Evolutionary conservation across 345 rosid species (phyloP).

Genomic region (Conringia planisiliqua): DNA sequence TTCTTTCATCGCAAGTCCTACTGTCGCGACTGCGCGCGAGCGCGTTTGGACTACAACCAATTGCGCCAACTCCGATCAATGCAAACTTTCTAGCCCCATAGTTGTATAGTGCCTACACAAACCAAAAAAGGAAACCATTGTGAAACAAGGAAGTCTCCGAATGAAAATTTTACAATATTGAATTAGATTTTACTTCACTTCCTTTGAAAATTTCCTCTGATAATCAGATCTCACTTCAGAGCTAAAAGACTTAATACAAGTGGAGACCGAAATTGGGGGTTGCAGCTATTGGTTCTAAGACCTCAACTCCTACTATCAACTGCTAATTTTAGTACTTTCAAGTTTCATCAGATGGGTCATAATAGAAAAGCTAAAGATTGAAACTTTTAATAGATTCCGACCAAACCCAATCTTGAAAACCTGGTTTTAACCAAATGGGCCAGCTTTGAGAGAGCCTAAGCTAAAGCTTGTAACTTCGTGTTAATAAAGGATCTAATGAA

Average conservation of each 20-base stretch:
- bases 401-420: neutral
- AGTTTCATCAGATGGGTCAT: neutral
- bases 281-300: neutral
- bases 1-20: constrained; percentile 38
- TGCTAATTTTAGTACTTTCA: neutral
- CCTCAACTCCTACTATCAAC: neutral
- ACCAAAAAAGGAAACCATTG: neutral
- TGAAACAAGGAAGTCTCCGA: neutral
- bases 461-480: neutral
- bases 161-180: neutral
- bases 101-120: constrained; percentile 45
- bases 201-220: neutral
- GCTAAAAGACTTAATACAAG: neutral
- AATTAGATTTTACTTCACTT: neutral
- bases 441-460: neutral
- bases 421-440: neutral
- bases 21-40: constrained; percentile 34
- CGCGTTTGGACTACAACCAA: constrained; percentile 75
- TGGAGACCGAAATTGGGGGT: neutral
- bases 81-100: constrained; percentile 63
- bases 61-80: constrained; percentile 51
- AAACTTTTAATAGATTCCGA: constrained; percentile 7
- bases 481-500: neutral
- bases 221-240: neutral
- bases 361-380: neutral